Percentiles rank a stretch among this genome's conserved stretches.
Conservation (phyloP, 2,329 filamentous ascomycete genomes). For the Aspergillus brasiliensis region DNA sequence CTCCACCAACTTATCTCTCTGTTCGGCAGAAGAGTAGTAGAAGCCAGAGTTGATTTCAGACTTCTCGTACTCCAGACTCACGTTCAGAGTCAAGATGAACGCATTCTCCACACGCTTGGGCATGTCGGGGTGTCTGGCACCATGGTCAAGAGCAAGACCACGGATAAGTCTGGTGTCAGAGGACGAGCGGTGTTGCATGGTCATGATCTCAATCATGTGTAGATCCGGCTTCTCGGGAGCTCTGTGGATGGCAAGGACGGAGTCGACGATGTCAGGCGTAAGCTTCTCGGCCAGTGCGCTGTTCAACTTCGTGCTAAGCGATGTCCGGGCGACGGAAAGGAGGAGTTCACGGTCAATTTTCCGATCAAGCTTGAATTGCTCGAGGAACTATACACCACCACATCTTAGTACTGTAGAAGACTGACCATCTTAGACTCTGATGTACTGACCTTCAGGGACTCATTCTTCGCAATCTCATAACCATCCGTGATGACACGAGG, state of each 20-base stretch:
- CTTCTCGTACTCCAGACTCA: constrained; percentile 98
- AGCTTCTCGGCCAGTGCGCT: constrained; percentile 83
- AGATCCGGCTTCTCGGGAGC: constrained; percentile 89
- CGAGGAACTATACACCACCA: constrained; percentile 69
- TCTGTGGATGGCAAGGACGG: constrained; percentile 91
- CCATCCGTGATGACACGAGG: constrained; percentile 96
- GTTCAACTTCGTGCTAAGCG: constrained; percentile 93
- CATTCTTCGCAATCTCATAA: constrained; percentile 93
- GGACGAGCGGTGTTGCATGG: constrained; percentile 97
- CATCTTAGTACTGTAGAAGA: constrained; percentile 7
- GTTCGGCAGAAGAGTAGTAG: constrained; percentile 96
- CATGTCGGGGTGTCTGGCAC: constrained; percentile 97
- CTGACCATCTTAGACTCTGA: too few relatives aligned
- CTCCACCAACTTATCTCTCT: constrained; percentile 96
- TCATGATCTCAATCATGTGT: constrained; percentile 99
- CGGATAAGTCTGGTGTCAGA: constrained; percentile 95
- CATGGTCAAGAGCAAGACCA: constrained; percentile 90
- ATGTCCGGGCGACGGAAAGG: constrained; percentile 89
- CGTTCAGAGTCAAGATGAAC: constrained; percentile 91
- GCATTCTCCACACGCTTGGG: constrained; percentile 95
- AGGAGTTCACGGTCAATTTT: constrained; percentile 93
- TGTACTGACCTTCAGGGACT: constrained; percentile 73
- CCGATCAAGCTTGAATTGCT: constrained; percentile 85
- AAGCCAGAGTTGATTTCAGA: constrained; percentile 98
- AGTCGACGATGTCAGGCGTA: constrained; percentile 93